Evolutionary conservation across 2,329 filamentous ascomycete genomes (phyloP).

Genomic region (Chaetothyriales sp.): DNA sequence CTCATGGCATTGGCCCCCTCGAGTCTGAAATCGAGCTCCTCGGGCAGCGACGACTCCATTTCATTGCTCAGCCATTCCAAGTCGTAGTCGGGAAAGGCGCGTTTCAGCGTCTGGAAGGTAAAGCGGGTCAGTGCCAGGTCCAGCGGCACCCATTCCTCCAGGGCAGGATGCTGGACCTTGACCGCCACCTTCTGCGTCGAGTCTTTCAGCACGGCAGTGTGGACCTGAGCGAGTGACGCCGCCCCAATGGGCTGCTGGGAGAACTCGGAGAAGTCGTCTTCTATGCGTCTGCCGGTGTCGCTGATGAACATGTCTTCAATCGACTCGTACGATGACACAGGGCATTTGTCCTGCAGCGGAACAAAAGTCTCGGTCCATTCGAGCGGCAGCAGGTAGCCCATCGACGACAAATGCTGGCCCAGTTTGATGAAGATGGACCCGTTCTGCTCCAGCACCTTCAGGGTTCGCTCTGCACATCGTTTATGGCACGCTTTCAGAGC

Average conservation of each 20-base stretch:
- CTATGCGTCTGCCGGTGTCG: slow-evolving; percentile 68
- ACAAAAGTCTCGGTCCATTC: slow-evolving; percentile 97
- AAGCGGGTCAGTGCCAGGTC: slow-evolving; percentile 77
- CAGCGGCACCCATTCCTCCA: slow-evolving; percentile 80
- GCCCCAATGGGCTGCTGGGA: slow-evolving; percentile 70
- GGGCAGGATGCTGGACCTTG: slow-evolving; percentile 83
- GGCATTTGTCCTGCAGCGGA: slow-evolving; percentile 88
- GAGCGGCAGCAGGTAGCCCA: slow-evolving; percentile 81
- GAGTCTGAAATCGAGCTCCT: slow-evolving; percentile 77
- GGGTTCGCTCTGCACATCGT: slow-evolving; percentile 76
- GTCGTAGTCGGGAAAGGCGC: slow-evolving; percentile 95
- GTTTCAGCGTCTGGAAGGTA: slow-evolving; percentile 78
- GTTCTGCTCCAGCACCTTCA: slow-evolving; percentile 82
- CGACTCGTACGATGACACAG: slow-evolving; percentile 76
- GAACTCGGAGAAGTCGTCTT: slow-evolving; percentile 78
- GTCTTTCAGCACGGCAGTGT: slow-evolving; percentile 69
- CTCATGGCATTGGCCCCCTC: slow-evolving; percentile 75
- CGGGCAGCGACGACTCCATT: slow-evolving; percentile 79
- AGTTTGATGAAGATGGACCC: slow-evolving; percentile 98
- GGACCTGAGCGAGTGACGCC: slow-evolving; percentile 87
- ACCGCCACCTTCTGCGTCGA: slow-evolving; percentile 81
- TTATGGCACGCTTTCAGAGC: slow-evolving; percentile 74
- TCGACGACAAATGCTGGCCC: slow-evolving; percentile 86
- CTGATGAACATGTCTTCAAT: slow-evolving; percentile 73
- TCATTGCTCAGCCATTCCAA: slow-evolving; percentile 89